Conservation (phyloP, 495 filamentous ascomycete genomes). For the Bryoglossum gracile region DNA sequence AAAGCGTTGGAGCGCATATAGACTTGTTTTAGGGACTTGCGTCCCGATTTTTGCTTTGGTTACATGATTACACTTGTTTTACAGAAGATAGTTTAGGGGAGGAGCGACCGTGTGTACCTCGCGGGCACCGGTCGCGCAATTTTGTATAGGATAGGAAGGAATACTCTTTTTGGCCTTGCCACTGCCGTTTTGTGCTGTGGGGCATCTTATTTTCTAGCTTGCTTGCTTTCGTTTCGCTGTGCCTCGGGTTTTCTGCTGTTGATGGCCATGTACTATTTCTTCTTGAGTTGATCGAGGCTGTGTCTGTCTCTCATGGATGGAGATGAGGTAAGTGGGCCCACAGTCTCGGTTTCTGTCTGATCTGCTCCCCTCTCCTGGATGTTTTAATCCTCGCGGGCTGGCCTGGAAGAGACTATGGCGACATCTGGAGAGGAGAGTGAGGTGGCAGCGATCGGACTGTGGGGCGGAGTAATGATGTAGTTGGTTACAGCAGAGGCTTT, state of each 20-base stretch:
- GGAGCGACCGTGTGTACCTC: slow-evolving; percentile 9
- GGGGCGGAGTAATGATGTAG: too few relatives aligned
- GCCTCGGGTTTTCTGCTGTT: neutral
- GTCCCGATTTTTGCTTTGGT: too few relatives aligned
- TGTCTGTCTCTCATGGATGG: too few relatives aligned
- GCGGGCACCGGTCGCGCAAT: slow-evolving; percentile 14
- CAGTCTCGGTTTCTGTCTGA: too few relatives aligned
- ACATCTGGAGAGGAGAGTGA: neutral
- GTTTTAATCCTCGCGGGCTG: slow-evolving; percentile 8
- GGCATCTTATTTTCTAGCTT: too few relatives aligned
- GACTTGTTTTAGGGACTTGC: slow-evolving; percentile 13
- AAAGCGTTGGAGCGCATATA: slow-evolving; percentile 26
- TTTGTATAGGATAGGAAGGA: slow-evolving; percentile 20
- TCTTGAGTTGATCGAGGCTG: too few relatives aligned
- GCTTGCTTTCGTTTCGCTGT: slow-evolving; percentile 1
- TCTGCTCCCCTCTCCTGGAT: too few relatives aligned
- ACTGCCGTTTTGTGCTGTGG: too few relatives aligned
- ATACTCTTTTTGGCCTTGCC: neutral
- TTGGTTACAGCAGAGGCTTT: too few relatives aligned
- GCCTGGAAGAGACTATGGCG: slow-evolving; percentile 18
- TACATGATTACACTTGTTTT: slow-evolving; percentile 21
- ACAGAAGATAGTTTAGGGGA: too few relatives aligned
- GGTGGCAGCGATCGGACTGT: neutral
- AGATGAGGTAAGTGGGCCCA: too few relatives aligned
- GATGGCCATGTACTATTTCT: neutral